A percentile compares a stretch with the other conserved stretches of the same genome.
These are phyloP conservation scores for Parastagonospora nodorum DNA, from an alignment of 2,329 filamentous ascomycete genomes.

Conservation along the genomic window DNA sequence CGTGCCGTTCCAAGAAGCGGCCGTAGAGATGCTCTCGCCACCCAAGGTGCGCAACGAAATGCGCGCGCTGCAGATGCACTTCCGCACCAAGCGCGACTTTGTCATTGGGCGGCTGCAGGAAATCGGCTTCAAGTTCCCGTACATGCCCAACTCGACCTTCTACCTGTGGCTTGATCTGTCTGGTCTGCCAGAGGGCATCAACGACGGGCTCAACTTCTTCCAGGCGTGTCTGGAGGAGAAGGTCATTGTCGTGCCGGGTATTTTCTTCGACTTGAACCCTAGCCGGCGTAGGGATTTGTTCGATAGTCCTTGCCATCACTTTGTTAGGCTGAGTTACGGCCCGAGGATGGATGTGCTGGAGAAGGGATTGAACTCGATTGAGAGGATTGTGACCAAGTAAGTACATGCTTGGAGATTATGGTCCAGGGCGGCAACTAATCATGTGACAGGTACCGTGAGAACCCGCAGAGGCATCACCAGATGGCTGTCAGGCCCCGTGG, in stretches of 20 bases:
- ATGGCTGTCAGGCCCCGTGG: constrained; percentile 19
- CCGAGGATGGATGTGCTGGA: constrained; percentile 48
- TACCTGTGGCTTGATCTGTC: constrained; percentile 79
- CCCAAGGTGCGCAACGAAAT: constrained; percentile 81
- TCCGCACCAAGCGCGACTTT: constrained; percentile 91
- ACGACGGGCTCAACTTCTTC: constrained; percentile 96
- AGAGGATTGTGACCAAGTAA: constrained; percentile 48
- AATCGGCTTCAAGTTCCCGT: constrained; percentile 83
- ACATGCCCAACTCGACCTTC: constrained; percentile 89
- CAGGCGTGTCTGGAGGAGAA: constrained; percentile 90
- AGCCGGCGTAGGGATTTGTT: constrained; percentile 88
- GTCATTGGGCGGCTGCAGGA: constrained; percentile 77
- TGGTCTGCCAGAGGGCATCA: constrained; percentile 76
- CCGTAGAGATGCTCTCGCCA: constrained; percentile 91
- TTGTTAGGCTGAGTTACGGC: constrained; percentile 49
- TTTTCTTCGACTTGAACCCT: constrained; percentile 97
- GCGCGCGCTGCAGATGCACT: constrained; percentile 85
- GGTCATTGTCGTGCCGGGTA: constrained; percentile 94
- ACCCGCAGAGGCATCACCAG: constrained; percentile 14
- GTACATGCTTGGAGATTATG: constrained; percentile 10
- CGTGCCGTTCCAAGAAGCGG: constrained; percentile 93
- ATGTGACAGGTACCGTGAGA: constrained; percentile 12
- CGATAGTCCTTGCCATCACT: constrained; percentile 84
- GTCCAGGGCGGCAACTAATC: background rate
- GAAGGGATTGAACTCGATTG: constrained; percentile 48